Base-by-base conservation (phyloP, 768 basidiomycete genomes). In the Nevesoporus exiguus region DNA sequence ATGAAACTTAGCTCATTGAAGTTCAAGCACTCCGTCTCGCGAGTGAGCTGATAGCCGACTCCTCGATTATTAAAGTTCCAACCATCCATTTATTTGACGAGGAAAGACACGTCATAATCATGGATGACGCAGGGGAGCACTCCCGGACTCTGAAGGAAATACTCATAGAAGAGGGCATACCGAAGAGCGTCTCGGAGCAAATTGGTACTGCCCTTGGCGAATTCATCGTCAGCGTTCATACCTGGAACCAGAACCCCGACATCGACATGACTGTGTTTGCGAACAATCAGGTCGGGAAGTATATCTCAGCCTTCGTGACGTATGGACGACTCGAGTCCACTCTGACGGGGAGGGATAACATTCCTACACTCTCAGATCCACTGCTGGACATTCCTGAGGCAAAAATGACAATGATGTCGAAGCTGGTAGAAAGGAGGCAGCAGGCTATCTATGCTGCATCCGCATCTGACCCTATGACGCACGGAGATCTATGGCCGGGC, bases 401-500 rank as follows among this genome's bases (percentile, higher is more conserved):
- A 7, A 71, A 74, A 57, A 59, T 82, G 55, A 58, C 60, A 7
- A 58, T 60, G 31, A 65, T 79, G 31, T 67, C 63, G 8, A 66
- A 59, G 44, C 30, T 79, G 25, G 72, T 68, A 9, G 58, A 65
- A 36, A 66, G 58, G 42, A 70, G 66, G 51, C 56, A 61, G 10
- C 42, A 61, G 22, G 67, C 57, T n/a, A 76, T 80, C 31, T 42
- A 54, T 24, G 64, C 64, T 24, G 64, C 66, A 11, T 60, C 57
- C 3, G 29, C 64, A 27, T 52, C 62, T 33, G 73, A 74, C 44
- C 61, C 69, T 11, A 44, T 71, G 54, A 71, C 68, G 21, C 69
- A 70, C 11, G 86, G 87, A 0, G 87, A 88, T 65, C 83, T 88
- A 59, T 88, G 86, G 85, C 79, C 86, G 2, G 86, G 85, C 0